Base-by-base conservation (phyloP, 352 stramenopile species). In the Lagenidium sp. region DNA sequence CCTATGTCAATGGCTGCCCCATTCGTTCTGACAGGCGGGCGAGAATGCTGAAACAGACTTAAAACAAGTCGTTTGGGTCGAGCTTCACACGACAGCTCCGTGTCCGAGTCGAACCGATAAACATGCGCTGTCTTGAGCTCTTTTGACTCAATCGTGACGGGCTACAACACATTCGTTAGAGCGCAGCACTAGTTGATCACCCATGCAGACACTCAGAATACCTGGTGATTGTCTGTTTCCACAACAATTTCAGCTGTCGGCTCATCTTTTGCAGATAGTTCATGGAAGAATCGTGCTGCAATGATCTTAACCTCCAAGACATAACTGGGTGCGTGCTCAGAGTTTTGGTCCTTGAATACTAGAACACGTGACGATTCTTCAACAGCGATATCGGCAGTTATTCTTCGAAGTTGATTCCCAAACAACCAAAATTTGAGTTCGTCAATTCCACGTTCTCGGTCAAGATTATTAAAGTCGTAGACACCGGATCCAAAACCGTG, bases 391-490 rank as follows among this genome's bases (percentile, higher is more conserved):
- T 91, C 76, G 3, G 76, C 81, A 4, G 75, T 70, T 0, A 94
- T 74, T 20, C 49, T 71, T 35, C 68, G 67, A 6, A 82, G 51
- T 41, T 83, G 70, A 37, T 82, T 85, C 12, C 75, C 78, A 31
- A 84, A 79, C 20, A 91, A 52, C 44, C 69, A 70, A 20, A 82
- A 86, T 1, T 72, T 79, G 15, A 92, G 52, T 1, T 74, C 74
- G 16, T 85, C 74, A 15, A 83, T 72, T 23, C 76, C 73, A 41
- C 73, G 73, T 20, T 94, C 76, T 23, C 74, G 54, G 43, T 94
- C 81, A 36, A 94, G 37, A 43, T 91, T 85, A 10, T 79, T 78
- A 35, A 94, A 94, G 49, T 94, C 81, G 45, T 89, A 94, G 22
- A 94, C 57, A 10, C 79, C 68, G 19, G 73, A 82, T 1, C 68